Evolutionary conservation across 768 basidiomycete genomes (phyloP).

Genomic region (Steccherinum ochraceum): DNA sequence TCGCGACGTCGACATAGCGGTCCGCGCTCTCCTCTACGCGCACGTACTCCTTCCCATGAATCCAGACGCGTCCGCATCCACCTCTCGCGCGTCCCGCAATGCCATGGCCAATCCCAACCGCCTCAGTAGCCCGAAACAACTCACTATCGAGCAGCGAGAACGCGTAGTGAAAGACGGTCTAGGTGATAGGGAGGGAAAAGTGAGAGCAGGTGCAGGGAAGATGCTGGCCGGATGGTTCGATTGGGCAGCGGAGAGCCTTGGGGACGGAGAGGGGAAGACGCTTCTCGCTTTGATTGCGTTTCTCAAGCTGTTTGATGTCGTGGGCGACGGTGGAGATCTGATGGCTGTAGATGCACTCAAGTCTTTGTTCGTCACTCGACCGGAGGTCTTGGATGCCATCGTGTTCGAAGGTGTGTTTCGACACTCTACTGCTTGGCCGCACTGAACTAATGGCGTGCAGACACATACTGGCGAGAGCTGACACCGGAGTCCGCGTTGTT

Average conservation of each 20-base stretch:
- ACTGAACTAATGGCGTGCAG: slow-evolving; percentile 17
- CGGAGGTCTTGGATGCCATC: slow-evolving; percentile 31
- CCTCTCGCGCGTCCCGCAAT: background rate
- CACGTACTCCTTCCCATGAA: slow-evolving; percentile 19
- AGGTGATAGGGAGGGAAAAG: slow-evolving; percentile 38
- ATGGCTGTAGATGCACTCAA: slow-evolving; percentile 33
- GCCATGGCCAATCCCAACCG: slow-evolving; percentile 11
- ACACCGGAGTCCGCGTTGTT: slow-evolving; percentile 39
- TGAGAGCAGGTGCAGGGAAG: slow-evolving; percentile 35
- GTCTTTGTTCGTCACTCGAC: slow-evolving; percentile 33
- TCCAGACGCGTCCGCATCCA: background rate
- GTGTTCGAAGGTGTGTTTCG: slow-evolving; percentile 32
- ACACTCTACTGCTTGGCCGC: background rate
- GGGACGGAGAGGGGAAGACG: slow-evolving; percentile 4
- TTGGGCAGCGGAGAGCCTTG: slow-evolving; percentile 19
- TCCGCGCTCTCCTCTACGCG: slow-evolving; percentile 35
- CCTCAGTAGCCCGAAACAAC: slow-evolving; percentile 26
- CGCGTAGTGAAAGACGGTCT: slow-evolving; percentile 37
- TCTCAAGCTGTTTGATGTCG: slow-evolving; percentile 22
- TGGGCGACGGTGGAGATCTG: slow-evolving; percentile 21
- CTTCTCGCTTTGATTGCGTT: slow-evolving; percentile 21
- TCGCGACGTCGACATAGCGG: slow-evolving; percentile 38
- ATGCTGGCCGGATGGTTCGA: slow-evolving; percentile 41
- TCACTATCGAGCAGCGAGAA: slow-evolving; percentile 36
- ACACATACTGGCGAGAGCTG: slow-evolving; percentile 34